Evolutionary conservation across 2,329 filamentous ascomycete genomes (phyloP), one percentile per base, ranked within the genome.

Genomic region (Saccharata proteae): DNA sequence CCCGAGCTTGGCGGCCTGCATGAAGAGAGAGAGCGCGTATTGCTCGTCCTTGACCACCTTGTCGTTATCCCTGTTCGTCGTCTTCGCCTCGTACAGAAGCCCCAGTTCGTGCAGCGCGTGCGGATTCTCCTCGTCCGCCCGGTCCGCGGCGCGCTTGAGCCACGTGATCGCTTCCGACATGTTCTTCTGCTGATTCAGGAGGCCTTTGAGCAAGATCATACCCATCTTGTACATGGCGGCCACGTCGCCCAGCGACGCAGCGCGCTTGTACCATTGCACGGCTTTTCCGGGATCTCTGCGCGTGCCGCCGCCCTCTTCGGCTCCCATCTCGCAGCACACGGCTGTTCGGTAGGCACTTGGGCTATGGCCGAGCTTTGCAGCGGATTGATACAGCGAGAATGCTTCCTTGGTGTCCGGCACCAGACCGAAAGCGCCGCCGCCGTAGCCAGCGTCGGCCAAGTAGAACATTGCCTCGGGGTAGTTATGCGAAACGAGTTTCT

Each of bases 151-250:
- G 26, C 86, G 75, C 61, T 93, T 93, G 32, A 98, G 68, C 86
- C 90, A 96, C 14, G 74, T 77, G 15, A 94, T 72, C 12, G 85
- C 86, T 58, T 96, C 90, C 25, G 80, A 71, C 3, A 83, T 72
- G 48, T 92, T 93, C 48, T 67, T 74, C 15, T 68, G 71, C 51
- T 96, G 86, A 4, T 86, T 86, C n/a, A 98, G 69, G 16, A 96
- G 66, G 8, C 88, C 90, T 56, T 96, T 96, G 33, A 96, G 71
- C 39, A 83, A 64, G 42, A 98, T 93, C 78, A 94, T 93, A 36
- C 90, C 90, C 58, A 96, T 76, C 58, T 98, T 98, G 64, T 94
- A 98, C 84, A 96, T 93, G 17, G 86, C 90, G 1, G 88, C 81
- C 2, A 80, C 79, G 48, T 98, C 88, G 3, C 90, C 88, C 3